These are phyloP conservation scores for Colletotrichum karsti DNA, from an alignment of 2,329 filamentous ascomycete species.

Conservation along the genomic window DNA sequence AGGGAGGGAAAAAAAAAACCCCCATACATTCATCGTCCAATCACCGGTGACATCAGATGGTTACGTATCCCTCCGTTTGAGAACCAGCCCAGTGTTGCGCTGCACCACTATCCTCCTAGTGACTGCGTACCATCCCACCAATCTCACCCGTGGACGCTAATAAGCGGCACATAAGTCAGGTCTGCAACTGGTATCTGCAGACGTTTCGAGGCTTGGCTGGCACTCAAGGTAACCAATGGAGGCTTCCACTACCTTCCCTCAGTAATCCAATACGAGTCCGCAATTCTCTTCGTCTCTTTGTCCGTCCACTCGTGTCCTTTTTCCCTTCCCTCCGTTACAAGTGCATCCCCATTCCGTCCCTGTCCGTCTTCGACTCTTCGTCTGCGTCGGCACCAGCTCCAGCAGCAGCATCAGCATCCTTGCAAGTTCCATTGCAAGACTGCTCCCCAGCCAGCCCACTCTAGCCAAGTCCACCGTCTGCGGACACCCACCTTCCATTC, in stretches of 20 bases:
- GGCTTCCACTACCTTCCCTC: not conserved
- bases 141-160: no score
- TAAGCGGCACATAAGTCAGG: not conserved
- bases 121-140: not conserved
- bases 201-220: not conserved
- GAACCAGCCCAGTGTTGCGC: not conserved
- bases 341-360: no score
- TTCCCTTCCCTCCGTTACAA: no score
- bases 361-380: not conserved
- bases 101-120: not conserved
- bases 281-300: not conserved
- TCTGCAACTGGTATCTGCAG: not conserved
- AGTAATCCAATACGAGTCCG: not conserved
- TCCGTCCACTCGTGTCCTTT: not conserved
- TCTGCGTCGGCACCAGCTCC: not conserved
- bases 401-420: no score
- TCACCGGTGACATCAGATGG: not conserved
- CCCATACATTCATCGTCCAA: not conserved
- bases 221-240: no score
- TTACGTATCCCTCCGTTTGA: constrained; percentile 16
- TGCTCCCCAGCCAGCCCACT: not conserved
- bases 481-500: not conserved
- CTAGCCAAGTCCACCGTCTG: not conserved
- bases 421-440: no score
- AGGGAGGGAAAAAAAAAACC: no score